These are phyloP conservation scores for Aspergillus incahuasiensis DNA, from an alignment of 495 filamentous ascomycete species.

Conservation along the genomic window DNA sequence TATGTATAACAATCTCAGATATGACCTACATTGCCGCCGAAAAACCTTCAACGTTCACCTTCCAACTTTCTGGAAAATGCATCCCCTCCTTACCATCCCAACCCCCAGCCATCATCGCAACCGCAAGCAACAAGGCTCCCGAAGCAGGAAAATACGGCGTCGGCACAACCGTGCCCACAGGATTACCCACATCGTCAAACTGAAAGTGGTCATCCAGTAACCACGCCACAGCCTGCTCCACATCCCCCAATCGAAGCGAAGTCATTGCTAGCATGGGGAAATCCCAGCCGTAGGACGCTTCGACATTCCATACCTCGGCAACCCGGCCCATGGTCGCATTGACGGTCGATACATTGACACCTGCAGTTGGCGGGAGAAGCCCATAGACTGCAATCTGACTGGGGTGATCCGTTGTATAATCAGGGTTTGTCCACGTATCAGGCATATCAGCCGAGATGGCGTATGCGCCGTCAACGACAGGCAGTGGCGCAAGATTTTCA, in stretches of 20 bases:
- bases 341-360: slow-evolving; percentile 6
- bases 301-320: background rate
- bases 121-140: background rate
- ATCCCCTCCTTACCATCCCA: background rate
- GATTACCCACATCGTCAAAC: background rate
- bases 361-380: slow-evolving; percentile 11
- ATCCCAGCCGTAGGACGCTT: background rate
- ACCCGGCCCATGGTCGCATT: slow-evolving; percentile 2
- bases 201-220: background rate
- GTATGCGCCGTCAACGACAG: slow-evolving; percentile 15
- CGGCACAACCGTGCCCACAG: background rate
- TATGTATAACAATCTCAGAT: too few relatives aligned
- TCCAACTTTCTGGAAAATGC: background rate
- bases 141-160: background rate
- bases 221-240: background rate
- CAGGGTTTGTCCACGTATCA: slow-evolving; percentile 16
- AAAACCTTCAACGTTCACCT: background rate
- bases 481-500: slow-evolving; percentile 16
- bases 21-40: background rate
- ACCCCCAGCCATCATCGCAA: background rate
- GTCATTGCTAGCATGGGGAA: background rate
- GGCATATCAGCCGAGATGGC: slow-evolving; percentile 16
- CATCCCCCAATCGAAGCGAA: background rate
- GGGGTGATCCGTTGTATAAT: slow-evolving; percentile 13
- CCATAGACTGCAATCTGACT: slow-evolving; percentile 13